A percentile compares a stretch with the other conserved stretches of the same genome.
Conservation (phyloP, 2,329 filamentous ascomycete genomes). For the Cladophialophora chaetospira region DNA sequence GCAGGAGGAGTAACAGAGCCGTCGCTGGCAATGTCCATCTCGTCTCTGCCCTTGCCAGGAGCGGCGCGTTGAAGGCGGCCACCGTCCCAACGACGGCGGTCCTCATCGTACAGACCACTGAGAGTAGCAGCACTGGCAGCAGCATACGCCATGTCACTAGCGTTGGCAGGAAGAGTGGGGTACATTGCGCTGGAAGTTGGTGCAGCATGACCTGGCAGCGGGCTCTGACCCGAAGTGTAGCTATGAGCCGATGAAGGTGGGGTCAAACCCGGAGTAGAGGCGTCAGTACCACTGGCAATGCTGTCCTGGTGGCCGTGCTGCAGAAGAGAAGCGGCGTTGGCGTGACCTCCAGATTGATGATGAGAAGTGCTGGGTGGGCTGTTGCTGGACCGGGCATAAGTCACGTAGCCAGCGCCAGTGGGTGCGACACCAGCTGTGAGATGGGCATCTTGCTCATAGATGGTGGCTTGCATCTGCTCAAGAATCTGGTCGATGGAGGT, state of each 20-base stretch:
- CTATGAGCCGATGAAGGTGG: conserved; percentile 64
- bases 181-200: conserved; percentile 56
- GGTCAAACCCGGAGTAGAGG: conserved; percentile 63
- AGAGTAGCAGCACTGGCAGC: conserved; percentile 64
- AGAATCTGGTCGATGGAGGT: conserved; percentile 92
- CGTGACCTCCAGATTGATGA: conserved; percentile 43
- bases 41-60: conserved; percentile 42
- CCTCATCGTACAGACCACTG: conserved; percentile 62
- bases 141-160: conserved; percentile 56
- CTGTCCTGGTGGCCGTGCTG: conserved; percentile 32
- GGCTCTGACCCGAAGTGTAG: conserved; percentile 64
- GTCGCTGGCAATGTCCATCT: conserved; percentile 41
- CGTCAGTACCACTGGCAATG: conserved; percentile 43
- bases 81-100: conserved; percentile 63
- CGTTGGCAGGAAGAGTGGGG: conserved; percentile 62
- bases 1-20: conserved; percentile 34
- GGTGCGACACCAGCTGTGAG: conserved; percentile 79
- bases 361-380: conserved; percentile 55
- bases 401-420: conserved; percentile 67
- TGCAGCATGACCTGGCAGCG: conserved; percentile 42
- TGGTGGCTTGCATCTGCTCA: conserved; percentile 92
- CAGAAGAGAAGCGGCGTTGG: conserved; percentile 33
- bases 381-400: conserved; percentile 54
- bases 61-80: conserved; percentile 60
- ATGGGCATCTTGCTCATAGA: conserved; percentile 88